Evolutionary conservation across 2,329 filamentous ascomycete genomes (phyloP), one percentile per base, ranked within the genome.

Genomic region (Paraconiothyrium sp.): DNA sequence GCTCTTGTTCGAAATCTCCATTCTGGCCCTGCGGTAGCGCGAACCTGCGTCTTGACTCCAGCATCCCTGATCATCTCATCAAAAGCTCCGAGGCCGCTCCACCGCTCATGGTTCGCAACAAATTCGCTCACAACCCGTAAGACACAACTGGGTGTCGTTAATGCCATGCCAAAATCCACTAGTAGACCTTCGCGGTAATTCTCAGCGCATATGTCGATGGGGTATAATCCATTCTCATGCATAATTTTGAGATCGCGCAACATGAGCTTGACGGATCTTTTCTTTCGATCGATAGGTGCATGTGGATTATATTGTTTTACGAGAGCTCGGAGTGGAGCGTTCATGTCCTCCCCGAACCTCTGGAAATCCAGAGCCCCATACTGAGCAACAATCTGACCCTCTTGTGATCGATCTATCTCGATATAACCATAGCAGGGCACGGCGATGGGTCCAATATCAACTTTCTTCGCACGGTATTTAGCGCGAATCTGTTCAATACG

Each of bases 161-260:
- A 48, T 1, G 46, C 46, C 46, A 48, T 32, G 1, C 46, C 46
- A 16, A 48, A 48, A 30, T 48, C 46, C 27, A 48, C 46, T 0
- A 48, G 46, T 4, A 30, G 22, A 2, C 46, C 46, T 16, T 32
- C 46, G 24, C 46, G 46, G 7, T 48, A 48, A 16, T 48, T 48
- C 46, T 27, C 46, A 30, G 24, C 24, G 1, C 22, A 7, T 32
- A 48, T 48, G 13, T 48, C 46, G 9, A 48, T 48, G 2, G 46
- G 46, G 24, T 48, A 48, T 30, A 48, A 27, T 9, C 46, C 46
- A 16, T 48, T 48, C 7, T 48, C 11, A 48, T 48, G 46, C 46
- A 48, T 48, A 3, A 14, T 48, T 14, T 32, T 14, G 24, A 48
- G 46, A 32, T 48, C 46, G 24, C 46, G 46, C 5, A 48, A 32